These are phyloP conservation scores for Alternaria sp. DNA, from an alignment of 2,329 filamentous ascomycete genomes.

Conservation along the genomic window DNA sequence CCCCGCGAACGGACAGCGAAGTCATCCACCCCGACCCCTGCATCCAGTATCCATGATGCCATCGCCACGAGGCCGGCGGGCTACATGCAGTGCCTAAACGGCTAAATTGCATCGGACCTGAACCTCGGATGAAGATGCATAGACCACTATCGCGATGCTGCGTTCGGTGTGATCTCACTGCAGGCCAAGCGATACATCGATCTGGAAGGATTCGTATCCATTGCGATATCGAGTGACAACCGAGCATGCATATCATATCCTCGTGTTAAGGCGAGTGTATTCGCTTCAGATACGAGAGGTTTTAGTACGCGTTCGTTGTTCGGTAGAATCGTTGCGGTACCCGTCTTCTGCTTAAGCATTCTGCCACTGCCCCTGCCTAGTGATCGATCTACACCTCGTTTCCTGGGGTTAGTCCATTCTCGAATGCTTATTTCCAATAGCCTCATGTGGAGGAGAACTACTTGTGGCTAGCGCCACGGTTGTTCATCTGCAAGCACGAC, in stretches of 20 bases:
- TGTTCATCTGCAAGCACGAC: conserved; percentile 17
- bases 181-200: neutral
- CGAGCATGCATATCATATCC: neutral
- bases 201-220: neutral
- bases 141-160: conserved; percentile 1
- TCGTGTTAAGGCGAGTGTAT: neutral
- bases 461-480: conserved; percentile 21
- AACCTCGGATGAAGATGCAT: conserved; percentile 3
- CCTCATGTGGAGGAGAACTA: conserved; percentile 23
- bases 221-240: neutral
- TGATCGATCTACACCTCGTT: conserved; percentile 29
- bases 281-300: neutral
- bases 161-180: neutral
- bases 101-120: conserved; percentile 30
- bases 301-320: neutral
- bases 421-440: conserved; percentile 36
- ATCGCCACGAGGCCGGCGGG: conserved; percentile 5
- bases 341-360: conserved; percentile 12
- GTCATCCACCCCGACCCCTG: neutral
- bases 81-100: conserved; percentile 35
- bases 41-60: conserved; percentile 11
- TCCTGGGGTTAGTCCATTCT: conserved; percentile 27
- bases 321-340: neutral
- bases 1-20: neutral
- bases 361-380: conserved; percentile 34